These are phyloP conservation scores for Huiozyma naganishii DNA, from an alignment of 805 yeast species.

Conservation along the genomic window DNA sequence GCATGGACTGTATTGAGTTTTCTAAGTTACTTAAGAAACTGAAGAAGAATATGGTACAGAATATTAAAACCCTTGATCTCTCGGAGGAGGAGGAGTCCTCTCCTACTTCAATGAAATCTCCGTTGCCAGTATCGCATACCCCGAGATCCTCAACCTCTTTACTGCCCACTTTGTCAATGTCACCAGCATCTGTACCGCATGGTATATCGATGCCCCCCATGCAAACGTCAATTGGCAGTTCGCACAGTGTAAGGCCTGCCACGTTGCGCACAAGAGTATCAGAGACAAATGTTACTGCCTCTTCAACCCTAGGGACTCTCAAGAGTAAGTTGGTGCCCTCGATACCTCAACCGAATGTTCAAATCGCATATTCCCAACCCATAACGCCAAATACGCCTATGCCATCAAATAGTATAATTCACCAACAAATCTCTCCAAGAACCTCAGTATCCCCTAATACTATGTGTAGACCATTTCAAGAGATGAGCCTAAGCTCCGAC, in stretches of 20 bases:
- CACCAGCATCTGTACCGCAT: not conserved
- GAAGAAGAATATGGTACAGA: slow-evolving; percentile 10
- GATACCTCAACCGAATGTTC: too few relatives aligned
- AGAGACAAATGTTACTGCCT: not conserved
- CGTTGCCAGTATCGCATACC: not conserved
- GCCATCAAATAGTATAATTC: not conserved
- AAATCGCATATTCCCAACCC: too few relatives aligned
- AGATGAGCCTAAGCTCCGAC: not conserved
- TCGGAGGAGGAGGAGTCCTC: not conserved
- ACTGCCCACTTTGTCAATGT: not conserved
- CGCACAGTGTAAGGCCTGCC: not conserved
- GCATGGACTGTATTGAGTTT: slow-evolving; percentile 24
- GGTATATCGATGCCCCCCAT: not conserved
- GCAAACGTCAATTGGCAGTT: not conserved
- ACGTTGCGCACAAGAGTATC: not conserved
- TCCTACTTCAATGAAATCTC: not conserved
- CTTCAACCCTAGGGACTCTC: slow-evolving; percentile 2
- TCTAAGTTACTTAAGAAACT: slow-evolving; percentile 17
- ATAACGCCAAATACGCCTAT: not conserved
- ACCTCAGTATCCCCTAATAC: not conserved
- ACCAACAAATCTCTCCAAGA: slow-evolving; percentile 1
- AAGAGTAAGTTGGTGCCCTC: not conserved
- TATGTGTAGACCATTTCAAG: not conserved
- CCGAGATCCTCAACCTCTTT: not conserved
- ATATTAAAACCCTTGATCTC: slow-evolving; percentile 4